Conservation (phyloP, 345 rosid species). For the Geranium brycei region DNA sequence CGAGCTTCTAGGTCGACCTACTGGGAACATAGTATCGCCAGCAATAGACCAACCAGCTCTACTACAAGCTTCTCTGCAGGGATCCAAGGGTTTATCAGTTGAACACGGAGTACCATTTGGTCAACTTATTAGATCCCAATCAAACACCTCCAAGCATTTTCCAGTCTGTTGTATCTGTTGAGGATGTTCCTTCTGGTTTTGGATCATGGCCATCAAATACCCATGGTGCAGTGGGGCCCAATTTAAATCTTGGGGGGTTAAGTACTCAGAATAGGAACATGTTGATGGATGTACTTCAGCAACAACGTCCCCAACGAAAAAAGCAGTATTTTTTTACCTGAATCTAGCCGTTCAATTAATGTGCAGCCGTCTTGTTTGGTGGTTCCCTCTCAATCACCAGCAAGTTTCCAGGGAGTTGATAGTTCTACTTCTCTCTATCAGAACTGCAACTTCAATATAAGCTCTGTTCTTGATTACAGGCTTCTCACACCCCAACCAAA, state of each 20-base stretch:
- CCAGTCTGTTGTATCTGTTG: slow-evolving; percentile 15
- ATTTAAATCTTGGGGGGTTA: slow-evolving; percentile 20
- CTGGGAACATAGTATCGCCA: slow-evolving; percentile 26
- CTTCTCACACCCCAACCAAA: slow-evolving; percentile 30
- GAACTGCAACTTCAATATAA: slow-evolving; percentile 23
- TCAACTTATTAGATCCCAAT: slow-evolving; percentile 29
- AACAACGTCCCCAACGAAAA: slow-evolving; percentile 16
- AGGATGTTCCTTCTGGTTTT: slow-evolving; percentile 25
- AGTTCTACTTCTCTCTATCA: slow-evolving; percentile 28
- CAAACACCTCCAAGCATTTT: slow-evolving; percentile 26
- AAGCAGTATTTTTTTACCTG: slow-evolving; percentile 19
- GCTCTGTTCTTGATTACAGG: slow-evolving; percentile 24
- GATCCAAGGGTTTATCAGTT: slow-evolving; percentile 29
- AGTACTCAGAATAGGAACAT: slow-evolving; percentile 24
- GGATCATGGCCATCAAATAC: slow-evolving; percentile 37
- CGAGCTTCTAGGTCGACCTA: slow-evolving; percentile 47
- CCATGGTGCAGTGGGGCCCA: slow-evolving; percentile 19
- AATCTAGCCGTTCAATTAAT: slow-evolving; percentile 27
- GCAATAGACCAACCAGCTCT: slow-evolving; percentile 31
- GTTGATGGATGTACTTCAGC: slow-evolving; percentile 27
- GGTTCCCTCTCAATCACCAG: slow-evolving; percentile 35
- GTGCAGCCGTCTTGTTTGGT: slow-evolving; percentile 61
- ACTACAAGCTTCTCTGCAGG: slow-evolving; percentile 35
- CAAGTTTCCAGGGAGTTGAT: slow-evolving; percentile 25
- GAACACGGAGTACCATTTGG: slow-evolving; percentile 28